Conservation (phyloP, 2,329 filamentous ascomycete genomes). For the Elsinoe perseae region DNA sequence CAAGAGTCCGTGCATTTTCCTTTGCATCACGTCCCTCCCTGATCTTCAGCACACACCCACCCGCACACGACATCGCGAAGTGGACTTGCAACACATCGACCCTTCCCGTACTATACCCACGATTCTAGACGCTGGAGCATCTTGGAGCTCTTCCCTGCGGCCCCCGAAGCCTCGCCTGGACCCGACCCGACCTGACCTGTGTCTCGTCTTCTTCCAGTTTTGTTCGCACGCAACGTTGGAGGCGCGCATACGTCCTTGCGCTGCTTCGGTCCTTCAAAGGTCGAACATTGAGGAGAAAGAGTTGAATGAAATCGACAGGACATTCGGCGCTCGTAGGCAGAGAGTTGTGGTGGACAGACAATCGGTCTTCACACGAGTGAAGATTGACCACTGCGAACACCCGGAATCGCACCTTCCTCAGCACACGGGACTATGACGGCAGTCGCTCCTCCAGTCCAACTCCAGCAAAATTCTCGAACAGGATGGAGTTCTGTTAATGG, state of each 20-base stretch:
- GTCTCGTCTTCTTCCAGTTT: background rate
- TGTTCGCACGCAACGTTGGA: background rate
- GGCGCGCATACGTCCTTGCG: background rate
- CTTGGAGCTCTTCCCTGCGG: no score
- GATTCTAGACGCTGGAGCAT: no score
- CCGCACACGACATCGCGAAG: background rate
- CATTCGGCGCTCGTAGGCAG: background rate
- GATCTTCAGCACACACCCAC: background rate
- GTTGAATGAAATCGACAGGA: background rate
- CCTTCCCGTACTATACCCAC: no score
- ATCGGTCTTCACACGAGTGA: background rate
- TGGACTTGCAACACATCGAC: background rate
- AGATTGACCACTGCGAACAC: background rate
- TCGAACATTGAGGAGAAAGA: background rate
- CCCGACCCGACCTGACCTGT: background rate
- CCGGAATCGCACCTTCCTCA: constrained; percentile 7
- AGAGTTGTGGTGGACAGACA: constrained; percentile 11
- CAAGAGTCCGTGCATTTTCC: constrained; percentile 13
- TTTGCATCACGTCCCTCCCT: constrained; percentile 7
- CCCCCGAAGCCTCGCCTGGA: no score
- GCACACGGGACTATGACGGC: constrained; percentile 49
- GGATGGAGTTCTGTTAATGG: constrained; percentile 55
- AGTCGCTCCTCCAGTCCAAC: constrained; percentile 56
- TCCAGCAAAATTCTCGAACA: constrained; percentile 53
- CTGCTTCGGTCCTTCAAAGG: background rate